phyloP scores from a whole-genome alignment of 805 yeast genomes.

The Yamadazyma insecticola region DNA sequence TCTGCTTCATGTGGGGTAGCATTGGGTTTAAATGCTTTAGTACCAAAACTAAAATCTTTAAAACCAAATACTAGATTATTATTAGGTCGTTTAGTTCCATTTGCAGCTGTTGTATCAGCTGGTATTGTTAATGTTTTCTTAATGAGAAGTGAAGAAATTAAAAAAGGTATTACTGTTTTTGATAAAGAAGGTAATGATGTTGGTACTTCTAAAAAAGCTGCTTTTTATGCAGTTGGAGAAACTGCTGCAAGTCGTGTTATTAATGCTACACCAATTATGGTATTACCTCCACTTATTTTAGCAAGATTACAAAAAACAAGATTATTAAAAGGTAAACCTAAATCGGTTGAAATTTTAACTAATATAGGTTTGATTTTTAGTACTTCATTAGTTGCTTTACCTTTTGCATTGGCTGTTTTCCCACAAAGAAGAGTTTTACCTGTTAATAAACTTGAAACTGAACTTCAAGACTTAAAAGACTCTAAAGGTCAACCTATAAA shows the following conservation, averaged over 20 bases:
- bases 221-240: slow-evolving; percentile 90
- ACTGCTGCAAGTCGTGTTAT: slow-evolving; percentile 94
- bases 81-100: slow-evolving; percentile 87
- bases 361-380: slow-evolving; percentile 82
- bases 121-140: slow-evolving; percentile 94
- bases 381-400: slow-evolving; percentile 84
- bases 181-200: slow-evolving; percentile 60
- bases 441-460: slow-evolving; percentile 57
- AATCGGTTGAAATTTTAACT: slow-evolving; percentile 59
- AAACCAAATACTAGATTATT: slow-evolving; percentile 66
- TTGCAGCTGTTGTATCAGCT: slow-evolving; percentile 97
- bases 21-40: slow-evolving; percentile 82
- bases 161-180: slow-evolving; percentile 73
- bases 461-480: slow-evolving; percentile 59
- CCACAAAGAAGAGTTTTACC: slow-evolving; percentile 77
- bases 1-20: slow-evolving; percentile 95
- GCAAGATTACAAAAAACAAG: slow-evolving; percentile 68
- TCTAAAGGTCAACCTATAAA: slow-evolving; percentile 53
- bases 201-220: slow-evolving; percentile 77
- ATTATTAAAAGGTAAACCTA: slow-evolving; percentile 62
- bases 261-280: slow-evolving; percentile 98
- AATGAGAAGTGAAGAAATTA: slow-evolving; percentile 94
- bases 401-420: slow-evolving; percentile 93
- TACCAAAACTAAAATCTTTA: slow-evolving; percentile 76
- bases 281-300: slow-evolving; percentile 82